Conservation (phyloP, 768 basidiomycete genomes). For the Coprinopsis sp. region DNA sequence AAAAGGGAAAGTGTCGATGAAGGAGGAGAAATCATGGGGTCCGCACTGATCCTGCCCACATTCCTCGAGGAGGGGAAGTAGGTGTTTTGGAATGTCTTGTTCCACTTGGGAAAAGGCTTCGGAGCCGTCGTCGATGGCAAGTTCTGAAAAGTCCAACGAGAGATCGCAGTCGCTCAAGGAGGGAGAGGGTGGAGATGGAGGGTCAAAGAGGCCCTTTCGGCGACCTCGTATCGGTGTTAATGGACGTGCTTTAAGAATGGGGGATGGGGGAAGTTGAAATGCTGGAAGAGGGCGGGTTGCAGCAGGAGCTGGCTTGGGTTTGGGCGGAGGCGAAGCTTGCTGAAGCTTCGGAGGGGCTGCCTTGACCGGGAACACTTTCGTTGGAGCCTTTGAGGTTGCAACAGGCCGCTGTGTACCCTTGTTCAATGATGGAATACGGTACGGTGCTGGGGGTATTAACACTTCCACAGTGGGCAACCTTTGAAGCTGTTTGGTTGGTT, state of each 20-base stretch:
- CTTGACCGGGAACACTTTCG: too few species aligned
- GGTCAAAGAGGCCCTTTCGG: conserved; percentile 36
- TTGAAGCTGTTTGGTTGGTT: conserved; percentile 7
- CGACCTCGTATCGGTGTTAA: conserved; percentile 63
- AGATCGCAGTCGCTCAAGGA: conserved; percentile 48
- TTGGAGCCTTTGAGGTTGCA: neutral
- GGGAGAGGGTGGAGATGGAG: conserved; percentile 52
- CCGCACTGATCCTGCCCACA: conserved; percentile 59
- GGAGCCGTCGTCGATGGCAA: conserved; percentile 26
- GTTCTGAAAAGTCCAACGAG: conserved; percentile 44
- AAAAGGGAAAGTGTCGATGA: conserved; percentile 75
- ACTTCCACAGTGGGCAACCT: conserved; percentile 32
- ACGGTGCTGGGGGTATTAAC: conserved; percentile 36
- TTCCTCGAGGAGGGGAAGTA: conserved; percentile 62
- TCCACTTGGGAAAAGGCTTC: conserved; percentile 17
- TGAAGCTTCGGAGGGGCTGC: neutral
- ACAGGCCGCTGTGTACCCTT: too few species aligned
- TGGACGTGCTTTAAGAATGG: conserved; percentile 45
- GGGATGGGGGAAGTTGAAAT: conserved; percentile 14
- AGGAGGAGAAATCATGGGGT: conserved; percentile 75
- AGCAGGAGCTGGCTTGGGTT: conserved; percentile 1
- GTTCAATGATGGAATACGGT: conserved; percentile 16
- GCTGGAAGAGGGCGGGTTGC: conserved; percentile 9
- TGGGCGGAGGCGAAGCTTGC: conserved; percentile 6
- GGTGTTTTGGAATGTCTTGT: conserved; percentile 45